Conservation (phyloP, 2,329 filamentous ascomycete species). For the Arthrobotrys sphaeroides region DNA sequence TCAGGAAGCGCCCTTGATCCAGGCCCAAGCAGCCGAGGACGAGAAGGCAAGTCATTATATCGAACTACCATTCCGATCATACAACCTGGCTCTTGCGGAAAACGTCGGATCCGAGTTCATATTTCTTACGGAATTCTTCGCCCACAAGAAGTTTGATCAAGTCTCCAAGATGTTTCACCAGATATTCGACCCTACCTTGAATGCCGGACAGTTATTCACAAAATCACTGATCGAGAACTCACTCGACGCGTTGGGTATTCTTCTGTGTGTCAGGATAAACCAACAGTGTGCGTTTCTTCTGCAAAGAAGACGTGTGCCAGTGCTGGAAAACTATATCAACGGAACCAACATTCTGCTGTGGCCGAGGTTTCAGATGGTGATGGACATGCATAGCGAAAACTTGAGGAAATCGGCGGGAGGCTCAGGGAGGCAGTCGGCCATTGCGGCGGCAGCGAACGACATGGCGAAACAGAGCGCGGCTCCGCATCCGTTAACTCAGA, state of each 20-base stretch:
- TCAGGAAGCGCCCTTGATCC: constrained; percentile 76
- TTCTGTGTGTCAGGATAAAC: constrained; percentile 91
- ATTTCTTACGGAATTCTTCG: constrained; percentile 90
- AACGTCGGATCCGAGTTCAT: constrained; percentile 95
- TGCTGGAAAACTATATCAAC: constrained; percentile 90
- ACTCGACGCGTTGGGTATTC: constrained; percentile 83
- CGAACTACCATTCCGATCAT: constrained; percentile 90
- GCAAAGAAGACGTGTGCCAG: constrained; percentile 87
- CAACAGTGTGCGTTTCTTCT: constrained; percentile 94
- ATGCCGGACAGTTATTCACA: constrained; percentile 80
- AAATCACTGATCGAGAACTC: constrained; percentile 79
- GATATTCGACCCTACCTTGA: constrained; percentile 88
- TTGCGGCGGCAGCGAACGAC: constrained; percentile 64
- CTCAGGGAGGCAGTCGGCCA: constrained; percentile 58
- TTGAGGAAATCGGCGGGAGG: constrained; percentile 71
- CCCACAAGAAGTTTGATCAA: constrained; percentile 76
- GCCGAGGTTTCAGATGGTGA: constrained; percentile 92
- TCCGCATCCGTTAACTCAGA: constrained; percentile 89
- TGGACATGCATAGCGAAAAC: constrained; percentile 91
- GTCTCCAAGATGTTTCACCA: constrained; percentile 85
- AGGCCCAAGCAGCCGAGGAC: constrained; percentile 90
- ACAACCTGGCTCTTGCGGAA: constrained; percentile 91
- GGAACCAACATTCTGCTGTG: constrained; percentile 94
- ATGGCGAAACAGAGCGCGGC: constrained; percentile 75
- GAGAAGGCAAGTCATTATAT: constrained; percentile 85